Conservation (phyloP, 768 basidiomycete genomes). For the Collybia nuda region DNA sequence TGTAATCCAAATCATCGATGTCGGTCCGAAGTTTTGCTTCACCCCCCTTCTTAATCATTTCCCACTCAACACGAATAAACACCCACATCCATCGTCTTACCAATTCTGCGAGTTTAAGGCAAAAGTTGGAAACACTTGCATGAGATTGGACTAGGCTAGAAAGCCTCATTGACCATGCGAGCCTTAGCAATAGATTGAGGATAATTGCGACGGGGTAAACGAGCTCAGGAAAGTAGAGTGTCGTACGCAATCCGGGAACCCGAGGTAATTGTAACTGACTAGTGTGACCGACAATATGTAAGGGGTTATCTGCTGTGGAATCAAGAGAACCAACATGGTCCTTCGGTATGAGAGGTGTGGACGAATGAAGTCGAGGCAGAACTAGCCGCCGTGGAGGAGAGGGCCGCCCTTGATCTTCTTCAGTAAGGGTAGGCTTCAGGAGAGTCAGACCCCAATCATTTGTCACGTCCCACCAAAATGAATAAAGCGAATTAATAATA, state of each 20-base stretch:
- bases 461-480: conserved; percentile 99
- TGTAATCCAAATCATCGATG: conserved; percentile 37
- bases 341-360: conserved; percentile 22
- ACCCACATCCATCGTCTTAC: conserved; percentile 97
- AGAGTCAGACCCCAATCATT: conserved; percentile 96
- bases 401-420: conserved; percentile 24
- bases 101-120: conserved; percentile 89
- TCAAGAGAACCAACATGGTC: conserved; percentile 5
- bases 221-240: conserved; percentile 76
- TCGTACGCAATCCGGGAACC: conserved; percentile 73
- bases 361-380: conserved; percentile 47
- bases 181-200: conserved; percentile 83
- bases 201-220: conserved; percentile 82
- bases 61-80: conserved; percentile 96
- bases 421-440: conserved; percentile 39
- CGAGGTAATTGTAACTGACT: conserved; percentile 32
- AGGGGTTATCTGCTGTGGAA: conserved; percentile 8
- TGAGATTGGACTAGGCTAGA: conserved; percentile 78
- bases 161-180: conserved; percentile 93
- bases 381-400: conserved; percentile 42
- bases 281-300: conserved; percentile 3
- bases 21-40: conserved; percentile 29
- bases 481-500: conserved; percentile 86
- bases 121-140: conserved; percentile 81
- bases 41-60: conserved; percentile 63